Conservation (phyloP, 345 rosid species). For the Hypericum perforatum region DNA sequence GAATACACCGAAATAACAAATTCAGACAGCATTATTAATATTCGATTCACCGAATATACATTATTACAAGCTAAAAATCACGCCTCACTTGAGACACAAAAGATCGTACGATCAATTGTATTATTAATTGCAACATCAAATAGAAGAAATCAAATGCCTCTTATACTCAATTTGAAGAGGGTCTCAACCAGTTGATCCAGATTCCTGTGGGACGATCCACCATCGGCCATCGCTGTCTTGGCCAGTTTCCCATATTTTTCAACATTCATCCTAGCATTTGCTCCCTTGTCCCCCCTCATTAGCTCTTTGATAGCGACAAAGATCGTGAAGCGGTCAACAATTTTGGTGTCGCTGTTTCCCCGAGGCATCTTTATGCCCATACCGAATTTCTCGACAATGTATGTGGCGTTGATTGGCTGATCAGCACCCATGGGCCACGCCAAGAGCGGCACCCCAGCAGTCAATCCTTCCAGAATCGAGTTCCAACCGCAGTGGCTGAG, state of each 20-base stretch:
- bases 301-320: conserved; percentile 12
- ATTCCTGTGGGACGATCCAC: conserved; percentile 16
- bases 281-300: conserved; percentile 20
- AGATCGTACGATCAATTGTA: too few species aligned
- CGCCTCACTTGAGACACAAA: too few species aligned
- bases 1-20: too few species aligned
- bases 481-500: conserved; percentile 19
- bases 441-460: conserved; percentile 19
- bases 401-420: conserved; percentile 22
- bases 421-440: conserved; percentile 20
- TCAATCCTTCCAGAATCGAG: conserved; percentile 21
- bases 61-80: too few species aligned
- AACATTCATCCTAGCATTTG: conserved; percentile 18
- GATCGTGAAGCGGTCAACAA: conserved; percentile 3
- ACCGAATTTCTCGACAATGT: conserved; percentile 1
- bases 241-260: conserved; percentile 11
- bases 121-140: too few species aligned
- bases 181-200: conserved; percentile 14
- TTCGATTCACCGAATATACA: too few species aligned
- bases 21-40: too few species aligned
- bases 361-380: conserved; percentile 6
- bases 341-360: not conserved
- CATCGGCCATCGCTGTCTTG: conserved; percentile 11
- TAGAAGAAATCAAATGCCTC: too few species aligned
- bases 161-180: not conserved